A percentile compares a stretch with the other conserved stretches of the same genome.
Conservation (phyloP, 306 rosid species). For the Prosopis cineraria region DNA sequence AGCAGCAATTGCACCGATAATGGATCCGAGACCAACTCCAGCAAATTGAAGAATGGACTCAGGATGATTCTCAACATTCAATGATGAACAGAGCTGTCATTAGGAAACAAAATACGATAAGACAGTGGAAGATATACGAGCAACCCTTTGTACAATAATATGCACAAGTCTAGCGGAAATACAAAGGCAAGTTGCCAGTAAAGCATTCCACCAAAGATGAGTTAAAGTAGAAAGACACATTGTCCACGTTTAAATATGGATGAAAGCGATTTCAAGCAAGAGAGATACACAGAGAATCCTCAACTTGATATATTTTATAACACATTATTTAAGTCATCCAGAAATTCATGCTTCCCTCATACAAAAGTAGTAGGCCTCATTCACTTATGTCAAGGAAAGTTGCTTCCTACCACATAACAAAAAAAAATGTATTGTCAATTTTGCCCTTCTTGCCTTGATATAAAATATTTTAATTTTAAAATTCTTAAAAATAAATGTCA, state of each 20-base stretch:
- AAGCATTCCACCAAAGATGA: constrained; percentile 11
- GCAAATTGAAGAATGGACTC: constrained; percentile 32
- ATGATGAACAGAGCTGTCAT: constrained; percentile 25
- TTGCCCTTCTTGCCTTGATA: not conserved
- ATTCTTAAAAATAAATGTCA: not conserved
- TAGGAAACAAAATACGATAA: constrained; percentile 32
- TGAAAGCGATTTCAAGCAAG: not conserved
- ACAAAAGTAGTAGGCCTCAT: not conserved
- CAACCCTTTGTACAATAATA: constrained; percentile 20
- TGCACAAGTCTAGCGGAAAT: constrained; percentile 17
- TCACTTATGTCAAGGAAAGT: not conserved
- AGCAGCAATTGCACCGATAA: constrained; percentile 30
- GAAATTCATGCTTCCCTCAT: not conserved
- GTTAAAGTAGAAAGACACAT: constrained; percentile 3
- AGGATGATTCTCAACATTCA: constrained; percentile 21
- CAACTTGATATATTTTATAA: not conserved
- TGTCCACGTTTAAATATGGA: not conserved
- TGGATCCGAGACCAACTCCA: constrained; percentile 24
- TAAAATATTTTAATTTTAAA: too few relatives aligned
- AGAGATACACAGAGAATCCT: not conserved
- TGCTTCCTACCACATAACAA: too few relatives aligned
- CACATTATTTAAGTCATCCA: not conserved
- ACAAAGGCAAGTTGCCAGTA: constrained; percentile 10
- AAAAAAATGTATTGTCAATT: too few relatives aligned
- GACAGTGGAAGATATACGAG: constrained; percentile 24